Base-by-base conservation (phyloP, 1,284 basidiomycete species). In the Kwoniella shivajii region DNA sequence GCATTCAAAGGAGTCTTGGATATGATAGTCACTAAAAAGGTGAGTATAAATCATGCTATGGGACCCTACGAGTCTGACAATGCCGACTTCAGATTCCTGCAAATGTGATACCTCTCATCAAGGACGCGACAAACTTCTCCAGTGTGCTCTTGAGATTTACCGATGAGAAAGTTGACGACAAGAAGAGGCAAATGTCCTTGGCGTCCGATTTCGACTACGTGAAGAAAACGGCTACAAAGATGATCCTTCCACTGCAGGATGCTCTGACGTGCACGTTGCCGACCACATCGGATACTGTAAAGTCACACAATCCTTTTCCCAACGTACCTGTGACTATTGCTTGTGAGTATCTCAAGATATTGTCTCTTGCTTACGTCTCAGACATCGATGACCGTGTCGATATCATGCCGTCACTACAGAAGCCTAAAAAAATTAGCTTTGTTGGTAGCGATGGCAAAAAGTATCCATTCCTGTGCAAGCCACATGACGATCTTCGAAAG, bases 401-500 rank as follows among this genome's bases (percentile, higher is more conserved):
- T 31, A 80, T 99, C 66, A 99, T 99, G 95, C 84, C 82, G 27
- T 97, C 96, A 10, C 79, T 99, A 20, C 92, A 93, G 44, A 90
- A 87, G 69, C 96, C 96, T 2, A 87, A 92, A 66, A 98, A 97
- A 78, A 85, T 99, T 57, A 88, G 88, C 0, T 88, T 99, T 52
- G 79, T 80, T 26, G 94, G 91, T 0, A 88, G 86, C 56, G 86
- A 99, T 69, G 93, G 92, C 3, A 84, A 86, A 57, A 80, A 81
- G 2, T 98, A 98, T 78, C 88, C 87, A 70, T 99, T 99, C 82
- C 82, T 99, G 14, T 93, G 92, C 64, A 99, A 99, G 77, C 95
- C 96, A 2, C 94, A 94, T 76, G 96, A 99, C 73, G 96, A 99
- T 77, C 81, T 99, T 43, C 85, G 96, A 43, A 99, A 99, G 78